Base-by-base conservation (phyloP, 1,139 yeast genomes). In the Wickerhamomyces sp. region DNA sequence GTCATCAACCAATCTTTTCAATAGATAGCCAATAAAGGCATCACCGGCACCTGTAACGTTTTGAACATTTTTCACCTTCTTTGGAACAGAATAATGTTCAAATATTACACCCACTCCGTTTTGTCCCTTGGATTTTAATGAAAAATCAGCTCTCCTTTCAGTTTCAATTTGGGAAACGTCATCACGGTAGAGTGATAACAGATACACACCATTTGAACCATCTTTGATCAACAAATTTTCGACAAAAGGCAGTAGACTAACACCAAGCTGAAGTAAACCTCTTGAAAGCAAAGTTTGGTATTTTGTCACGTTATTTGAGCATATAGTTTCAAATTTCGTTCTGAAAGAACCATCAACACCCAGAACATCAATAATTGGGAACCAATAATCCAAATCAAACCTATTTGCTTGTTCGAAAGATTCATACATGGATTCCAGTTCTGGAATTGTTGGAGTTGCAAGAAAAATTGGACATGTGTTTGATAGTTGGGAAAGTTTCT, bases 31-130 rank as follows among this genome's bases (percentile, higher is more conserved):
- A 19, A 72, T 65, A 30, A 85, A 65, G 0, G 89, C 72, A 54
- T 85, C 93, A 4, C 87, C 87, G 1, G 88, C 83, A 1, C 93
- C 87, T 3, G 84, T 75, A 17, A 82, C 85, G 42, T 72, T 76
- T 5, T 56, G 55, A 5, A 75, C 65, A 0, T 49, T 41, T 9
- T 62, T 45, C 5, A 55, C 40, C 8, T 54, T 45, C 36, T 67
- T 61, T 0, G 81, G 80, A 5, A 70, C 58, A 0, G 76, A 71
- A 56, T 70, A 81, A 54, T 84, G 80, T 47, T 83, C 85, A 11
- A 86, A 61, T 13, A 75, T 61, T 3, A 80, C 64, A 2, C 86
- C 88, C 37, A 69, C 40, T 12, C 30, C 45, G 36, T 28, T 45
- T 5, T 14, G 10, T 6, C 49, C 46, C 22, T 22, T 32, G 17